A percentile compares a stretch with the other conserved stretches of the same genome.
phyloP scores from a whole-genome alignment of 129 eudicot species.

The Arctium minus region DNA sequence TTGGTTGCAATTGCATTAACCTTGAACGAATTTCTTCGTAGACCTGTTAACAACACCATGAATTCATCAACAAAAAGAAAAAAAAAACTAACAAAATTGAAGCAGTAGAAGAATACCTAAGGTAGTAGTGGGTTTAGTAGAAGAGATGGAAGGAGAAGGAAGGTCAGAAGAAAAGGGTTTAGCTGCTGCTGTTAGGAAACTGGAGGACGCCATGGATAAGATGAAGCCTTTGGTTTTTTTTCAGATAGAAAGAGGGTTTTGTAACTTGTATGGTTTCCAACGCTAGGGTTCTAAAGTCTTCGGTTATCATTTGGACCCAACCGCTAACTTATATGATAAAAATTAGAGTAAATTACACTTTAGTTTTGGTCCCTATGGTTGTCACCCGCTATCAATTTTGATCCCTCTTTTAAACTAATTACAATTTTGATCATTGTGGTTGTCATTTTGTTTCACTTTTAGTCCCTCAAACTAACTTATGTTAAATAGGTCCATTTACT shows the following conservation, averaged over 20 bases:
- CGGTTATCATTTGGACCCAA: background rate
- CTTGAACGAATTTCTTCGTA: constrained; percentile 42
- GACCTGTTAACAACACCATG: constrained; percentile 27
- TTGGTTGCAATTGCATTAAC: constrained; percentile 69
- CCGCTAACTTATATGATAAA: no score
- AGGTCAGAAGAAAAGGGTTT: constrained; percentile 49
- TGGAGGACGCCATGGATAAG: constrained; percentile 78
- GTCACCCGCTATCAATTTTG: no score
- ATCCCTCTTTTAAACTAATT: no score
- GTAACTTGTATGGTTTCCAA: background rate
- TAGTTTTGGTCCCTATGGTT: no score
- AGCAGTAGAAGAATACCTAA: constrained; percentile 17
- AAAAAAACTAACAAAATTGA: background rate
- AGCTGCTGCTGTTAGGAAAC: constrained; percentile 38
- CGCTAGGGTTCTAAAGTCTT: constrained; percentile 25
- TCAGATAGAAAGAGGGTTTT: constrained; percentile 13
- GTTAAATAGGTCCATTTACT: no score
- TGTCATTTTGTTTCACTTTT: no score
- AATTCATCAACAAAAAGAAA: background rate
- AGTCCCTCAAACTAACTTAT: no score
- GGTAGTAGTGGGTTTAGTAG: constrained; percentile 10
- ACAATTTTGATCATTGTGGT: no score
- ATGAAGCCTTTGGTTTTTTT: background rate
- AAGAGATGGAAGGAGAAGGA: constrained; percentile 29
- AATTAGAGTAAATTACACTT: no score